Percentiles rank a stretch among this genome's conserved stretches.
Evolutionary conservation across 2,329 filamentous ascomycete species (phyloP).

Genomic region (Rutstroemia sp.): DNA sequence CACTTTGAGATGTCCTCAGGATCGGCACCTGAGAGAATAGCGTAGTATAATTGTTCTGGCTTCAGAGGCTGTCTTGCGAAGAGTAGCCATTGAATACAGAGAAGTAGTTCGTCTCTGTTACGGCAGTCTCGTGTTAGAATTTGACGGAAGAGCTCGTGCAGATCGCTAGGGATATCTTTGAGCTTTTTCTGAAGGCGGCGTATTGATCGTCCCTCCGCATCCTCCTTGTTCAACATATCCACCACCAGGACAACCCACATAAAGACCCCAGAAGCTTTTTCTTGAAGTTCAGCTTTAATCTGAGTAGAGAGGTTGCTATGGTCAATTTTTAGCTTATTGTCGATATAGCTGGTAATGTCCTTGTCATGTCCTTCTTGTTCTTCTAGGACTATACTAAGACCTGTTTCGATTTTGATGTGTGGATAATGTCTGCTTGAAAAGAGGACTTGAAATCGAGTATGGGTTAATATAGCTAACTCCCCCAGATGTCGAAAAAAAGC

Average conservation of each 20-base stretch:
- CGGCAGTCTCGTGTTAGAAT: slow-evolving; percentile 8
- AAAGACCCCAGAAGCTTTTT: slow-evolving; percentile 23
- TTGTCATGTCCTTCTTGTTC: no score
- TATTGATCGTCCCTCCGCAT: slow-evolving; percentile 25
- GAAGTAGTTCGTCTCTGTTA: slow-evolving; percentile 33
- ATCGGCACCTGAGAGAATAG: slow-evolving; percentile 29
- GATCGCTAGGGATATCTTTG: slow-evolving; percentile 32
- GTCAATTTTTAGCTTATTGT: no score
- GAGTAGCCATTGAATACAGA: slow-evolving; percentile 47
- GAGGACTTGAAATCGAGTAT: slow-evolving; percentile 14
- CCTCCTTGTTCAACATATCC: slow-evolving; percentile 37
- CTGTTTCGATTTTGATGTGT: slow-evolving; percentile 16
- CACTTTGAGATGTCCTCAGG: slow-evolving; percentile 15
- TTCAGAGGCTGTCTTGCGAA: slow-evolving; percentile 38
- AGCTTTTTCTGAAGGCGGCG: slow-evolving; percentile 27
- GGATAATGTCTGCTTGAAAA: slow-evolving; percentile 28
- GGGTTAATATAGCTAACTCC: slow-evolving; percentile 8
- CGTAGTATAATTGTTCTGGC: slow-evolving; percentile 39
- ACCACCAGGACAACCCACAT: slow-evolving; percentile 26
- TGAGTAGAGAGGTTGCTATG: background rate
- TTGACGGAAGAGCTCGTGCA: slow-evolving; percentile 40
- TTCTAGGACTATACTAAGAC: slow-evolving; percentile 16
- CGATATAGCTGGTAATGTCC: no score
- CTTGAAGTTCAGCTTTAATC: slow-evolving; percentile 17
- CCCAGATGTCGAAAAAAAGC: slow-evolving; percentile 24